These are phyloP conservation scores for Ciborinia camelliae DNA, from an alignment of 2,329 filamentous ascomycete genomes.

Conservation along the genomic window DNA sequence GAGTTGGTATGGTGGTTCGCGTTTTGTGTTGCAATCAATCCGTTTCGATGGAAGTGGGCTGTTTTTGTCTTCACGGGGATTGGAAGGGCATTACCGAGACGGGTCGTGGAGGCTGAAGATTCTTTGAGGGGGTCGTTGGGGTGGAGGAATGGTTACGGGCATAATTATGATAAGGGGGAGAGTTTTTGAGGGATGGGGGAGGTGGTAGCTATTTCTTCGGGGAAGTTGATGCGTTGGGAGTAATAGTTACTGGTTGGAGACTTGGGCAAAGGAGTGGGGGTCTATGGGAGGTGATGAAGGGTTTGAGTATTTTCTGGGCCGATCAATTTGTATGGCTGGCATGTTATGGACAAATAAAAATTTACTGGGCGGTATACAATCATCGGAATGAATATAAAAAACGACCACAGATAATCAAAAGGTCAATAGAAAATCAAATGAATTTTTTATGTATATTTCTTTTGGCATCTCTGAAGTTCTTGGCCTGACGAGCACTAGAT, in stretches of 20 bases:
- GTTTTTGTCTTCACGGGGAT: conserved; percentile 77
- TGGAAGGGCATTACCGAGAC: conserved; percentile 61
- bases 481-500: too few species aligned
- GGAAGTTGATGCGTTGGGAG: neutral
- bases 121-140: neutral
- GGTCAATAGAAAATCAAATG: too few species aligned
- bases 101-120: conserved; percentile 62
- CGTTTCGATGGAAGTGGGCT: conserved; percentile 89
- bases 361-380: neutral
- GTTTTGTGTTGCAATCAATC: conserved; percentile 75
- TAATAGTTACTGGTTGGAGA: neutral
- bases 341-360: neutral
- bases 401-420: too few species aligned
- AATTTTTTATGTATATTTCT: too few species aligned
- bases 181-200: neutral
- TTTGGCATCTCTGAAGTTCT: too few species aligned
- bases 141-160: neutral
- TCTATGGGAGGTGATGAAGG: neutral
- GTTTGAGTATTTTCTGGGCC: too few species aligned
- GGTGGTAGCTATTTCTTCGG: neutral
- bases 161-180: conserved; percentile 7
- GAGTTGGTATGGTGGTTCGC: conserved; percentile 84
- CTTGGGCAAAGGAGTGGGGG: neutral
- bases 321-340: neutral
- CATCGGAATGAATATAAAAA: too few species aligned